Evolutionary conservation across 2,329 filamentous ascomycete genomes (phyloP), one percentile per base, ranked within the genome.

Genomic region (Rhytidhysteron rufulum): DNA sequence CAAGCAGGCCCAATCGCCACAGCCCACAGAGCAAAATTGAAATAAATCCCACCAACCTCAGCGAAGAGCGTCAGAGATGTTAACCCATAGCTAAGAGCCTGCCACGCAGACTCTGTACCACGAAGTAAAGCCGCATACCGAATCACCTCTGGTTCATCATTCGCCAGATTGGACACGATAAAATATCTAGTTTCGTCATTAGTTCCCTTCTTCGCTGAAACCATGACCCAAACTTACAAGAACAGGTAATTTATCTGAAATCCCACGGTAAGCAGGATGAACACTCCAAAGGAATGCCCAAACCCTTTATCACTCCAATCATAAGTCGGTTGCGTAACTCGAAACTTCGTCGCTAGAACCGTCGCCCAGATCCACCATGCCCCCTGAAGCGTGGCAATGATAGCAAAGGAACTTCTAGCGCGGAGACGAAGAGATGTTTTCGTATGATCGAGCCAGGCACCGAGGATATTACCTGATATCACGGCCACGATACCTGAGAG

Each of bases 201-300:
- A 10, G 19, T 1, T 9, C 13, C 18, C 11, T 10, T 15, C n/a
- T 19, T 17, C 4, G 17, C 4, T 16, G 11, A 33, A 4, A 33
- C 10, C 4, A 33, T 3, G 4, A 19, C 8, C 5, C 32, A 13
- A 13, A 63, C 75, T 62, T 54, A 82, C 71, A 87, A 62, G 57
- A 81, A 87, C 48, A 87, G 71, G 56, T 88, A 88, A 58, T 88
- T 88, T 6, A 86, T 49, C 62, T 88, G 84, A 51, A 88, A 88
- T 0, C 81, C 78, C 9, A 78, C 64, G 0, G 80, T 79, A 49
- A 85, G 73, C 50, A 88, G 78, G 5, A 88, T 54, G 58, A 84
- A 88, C 15, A 86, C 69, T 0, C 74, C 78, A 50, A 88, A 88
- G 0, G 74, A 80, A 29, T 72, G 70, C 1, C 83, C 83, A 40